phyloP scores from a whole-genome alignment of 805 yeast genomes.

The Saturnispora diversa region DNA sequence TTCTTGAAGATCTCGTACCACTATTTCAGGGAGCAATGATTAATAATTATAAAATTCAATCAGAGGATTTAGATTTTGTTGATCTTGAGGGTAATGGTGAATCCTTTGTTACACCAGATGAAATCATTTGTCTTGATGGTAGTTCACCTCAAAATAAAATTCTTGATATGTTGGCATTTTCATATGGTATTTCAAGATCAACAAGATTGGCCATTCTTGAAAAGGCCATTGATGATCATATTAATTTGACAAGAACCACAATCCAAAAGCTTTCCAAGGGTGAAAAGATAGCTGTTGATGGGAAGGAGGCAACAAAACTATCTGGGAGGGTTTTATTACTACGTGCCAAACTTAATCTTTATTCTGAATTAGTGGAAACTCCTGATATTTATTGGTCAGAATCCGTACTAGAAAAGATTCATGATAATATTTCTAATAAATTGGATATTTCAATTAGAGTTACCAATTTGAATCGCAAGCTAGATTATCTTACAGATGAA shows the following conservation, averaged over 20 bases:
- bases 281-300: conserved; percentile 39
- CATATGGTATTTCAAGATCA: conserved; percentile 79
- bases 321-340: conserved; percentile 71
- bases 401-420: conserved; percentile 72
- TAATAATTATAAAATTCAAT: conserved; percentile 47
- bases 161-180: conserved; percentile 79
- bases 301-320: conserved; percentile 53
- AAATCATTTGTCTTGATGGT: conserved; percentile 60
- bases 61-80: conserved; percentile 81
- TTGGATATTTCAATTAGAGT: conserved; percentile 75
- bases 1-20: conserved; percentile 43
- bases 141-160: conserved; percentile 40
- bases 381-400: conserved; percentile 94
- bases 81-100: conserved; percentile 24
- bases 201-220: conserved; percentile 81
- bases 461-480: conserved; percentile 68
- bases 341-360: conserved; percentile 75
- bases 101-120: conserved; percentile 36
- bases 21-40: conserved; percentile 42
- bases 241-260: conserved; percentile 52
- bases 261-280: conserved; percentile 66
- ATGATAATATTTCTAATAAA: conserved; percentile 58
- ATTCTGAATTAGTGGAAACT: conserved; percentile 82
- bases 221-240: conserved; percentile 57
- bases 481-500: conserved; percentile 88